Percentiles rank a stretch among this genome's conserved stretches.
Evolutionary conservation across 2,329 filamentous ascomycete genomes (phyloP).

Genomic region (Cadophora malorum): DNA sequence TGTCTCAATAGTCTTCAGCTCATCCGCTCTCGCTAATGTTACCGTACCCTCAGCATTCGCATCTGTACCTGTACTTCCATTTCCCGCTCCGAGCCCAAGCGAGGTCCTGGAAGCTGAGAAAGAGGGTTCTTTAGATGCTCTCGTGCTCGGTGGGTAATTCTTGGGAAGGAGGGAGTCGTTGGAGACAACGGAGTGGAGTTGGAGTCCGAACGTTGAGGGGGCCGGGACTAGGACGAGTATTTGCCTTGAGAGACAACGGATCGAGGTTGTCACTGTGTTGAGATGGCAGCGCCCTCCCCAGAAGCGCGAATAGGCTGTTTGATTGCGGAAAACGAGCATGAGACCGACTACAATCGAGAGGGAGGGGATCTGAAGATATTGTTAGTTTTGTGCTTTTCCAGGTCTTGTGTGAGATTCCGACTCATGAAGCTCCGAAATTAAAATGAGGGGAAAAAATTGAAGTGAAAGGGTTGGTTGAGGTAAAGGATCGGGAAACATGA

Average conservation of each 20-base stretch:
- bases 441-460: not conserved
- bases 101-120: not conserved
- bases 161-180: conserved; percentile 36
- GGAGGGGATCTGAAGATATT: conserved; percentile 56
- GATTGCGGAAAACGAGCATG: conserved; percentile 72
- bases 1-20: conserved; percentile 60
- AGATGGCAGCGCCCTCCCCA: conserved; percentile 62
- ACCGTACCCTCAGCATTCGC: conserved; percentile 9
- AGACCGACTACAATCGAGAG: conserved; percentile 70
- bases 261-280: conserved; percentile 60
- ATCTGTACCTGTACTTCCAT: not conserved
- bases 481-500: not conserved
- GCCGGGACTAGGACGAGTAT: conserved; percentile 51
- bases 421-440: too few species aligned
- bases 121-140: conserved; percentile 25
- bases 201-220: conserved; percentile 37
- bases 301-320: conserved; percentile 50
- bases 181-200: conserved; percentile 35
- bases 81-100: conserved; percentile 5
- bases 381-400: not conserved
- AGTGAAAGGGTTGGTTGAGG: not conserved
- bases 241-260: conserved; percentile 64
- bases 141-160: conserved; percentile 17
- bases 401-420: not conserved
- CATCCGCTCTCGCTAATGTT: conserved; percentile 35